phyloP scores from a whole-genome alignment of 2,329 filamentous ascomycete genomes.

The Xylaria sp. region DNA sequence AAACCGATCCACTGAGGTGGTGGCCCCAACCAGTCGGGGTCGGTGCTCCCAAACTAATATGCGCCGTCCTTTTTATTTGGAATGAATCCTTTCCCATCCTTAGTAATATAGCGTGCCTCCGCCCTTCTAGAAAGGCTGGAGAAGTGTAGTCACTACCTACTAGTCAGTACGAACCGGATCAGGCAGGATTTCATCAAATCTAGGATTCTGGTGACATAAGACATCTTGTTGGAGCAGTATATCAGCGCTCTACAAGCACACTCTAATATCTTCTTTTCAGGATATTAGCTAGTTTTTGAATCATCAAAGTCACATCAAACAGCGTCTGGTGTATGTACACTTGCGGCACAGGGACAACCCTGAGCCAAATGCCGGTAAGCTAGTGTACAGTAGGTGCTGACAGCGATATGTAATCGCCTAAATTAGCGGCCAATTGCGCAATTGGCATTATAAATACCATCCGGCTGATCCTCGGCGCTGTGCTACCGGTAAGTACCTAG shows the following conservation, averaged over 20 bases:
- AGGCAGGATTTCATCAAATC: too few relatives aligned
- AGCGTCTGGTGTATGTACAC: too few relatives aligned
- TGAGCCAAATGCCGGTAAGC: neutral
- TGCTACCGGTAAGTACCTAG: too few relatives aligned
- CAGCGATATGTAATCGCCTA: neutral
- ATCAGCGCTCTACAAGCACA: too few relatives aligned
- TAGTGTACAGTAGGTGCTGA: neutral
- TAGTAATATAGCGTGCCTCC: slow-evolving; percentile 11
- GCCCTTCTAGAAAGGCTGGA: slow-evolving; percentile 17
- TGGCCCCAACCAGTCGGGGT: slow-evolving; percentile 6
- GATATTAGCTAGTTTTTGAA: too few relatives aligned
- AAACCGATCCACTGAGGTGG: neutral
- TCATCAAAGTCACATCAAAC: neutral
- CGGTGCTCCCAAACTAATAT: slow-evolving; percentile 21
- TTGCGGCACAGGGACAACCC: too few relatives aligned
- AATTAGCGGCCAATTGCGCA: slow-evolving; percentile 12
- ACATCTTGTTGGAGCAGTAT: too few relatives aligned
- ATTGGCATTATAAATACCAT: slow-evolving; percentile 3
- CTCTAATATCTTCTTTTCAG: too few relatives aligned
- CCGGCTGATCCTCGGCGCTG: neutral
- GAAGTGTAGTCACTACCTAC: too few relatives aligned
- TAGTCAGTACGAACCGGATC: too few relatives aligned
- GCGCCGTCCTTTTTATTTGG: slow-evolving; percentile 17
- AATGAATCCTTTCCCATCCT: slow-evolving; percentile 6
- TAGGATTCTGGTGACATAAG: too few relatives aligned